Evolutionary conservation across 2,329 filamentous ascomycete genomes (phyloP).

Genomic region (Sporothrix euskadiensis): DNA sequence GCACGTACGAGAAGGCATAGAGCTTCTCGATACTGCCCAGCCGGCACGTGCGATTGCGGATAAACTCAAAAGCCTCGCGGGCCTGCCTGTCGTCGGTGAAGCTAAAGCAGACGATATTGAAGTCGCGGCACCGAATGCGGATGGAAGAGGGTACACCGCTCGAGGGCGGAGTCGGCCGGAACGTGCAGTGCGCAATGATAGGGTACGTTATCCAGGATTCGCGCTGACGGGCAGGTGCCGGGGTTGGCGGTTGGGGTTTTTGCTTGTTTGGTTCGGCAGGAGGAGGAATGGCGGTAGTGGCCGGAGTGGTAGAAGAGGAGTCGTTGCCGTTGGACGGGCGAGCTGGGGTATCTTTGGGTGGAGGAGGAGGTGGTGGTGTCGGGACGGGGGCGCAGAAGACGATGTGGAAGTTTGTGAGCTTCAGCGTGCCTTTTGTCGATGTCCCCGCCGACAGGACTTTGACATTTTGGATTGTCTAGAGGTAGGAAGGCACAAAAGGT

Average conservation of each 20-base stretch:
- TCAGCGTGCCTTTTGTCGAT: constrained; percentile 57
- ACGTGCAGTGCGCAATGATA: constrained; percentile 78
- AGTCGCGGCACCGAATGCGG: constrained; percentile 86
- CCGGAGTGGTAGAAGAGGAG: neutral
- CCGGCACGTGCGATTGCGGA: constrained; percentile 77
- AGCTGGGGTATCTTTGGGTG: neutral
- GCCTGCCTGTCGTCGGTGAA: constrained; percentile 74
- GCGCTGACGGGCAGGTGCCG: constrained; percentile 41
- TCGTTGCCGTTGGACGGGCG: constrained; percentile 36
- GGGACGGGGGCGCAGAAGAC: constrained; percentile 51
- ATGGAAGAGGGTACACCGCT: constrained; percentile 77
- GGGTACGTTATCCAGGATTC: constrained; percentile 95
- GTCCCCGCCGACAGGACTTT: constrained; percentile 62
- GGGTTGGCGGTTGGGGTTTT: constrained; percentile 31
- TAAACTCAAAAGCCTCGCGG: constrained; percentile 82
- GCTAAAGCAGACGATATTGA: constrained; percentile 89
- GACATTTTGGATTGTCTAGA: constrained; percentile 57
- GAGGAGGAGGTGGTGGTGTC: constrained; percentile 35
- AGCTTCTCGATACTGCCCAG: constrained; percentile 82
- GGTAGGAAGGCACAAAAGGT: neutral
- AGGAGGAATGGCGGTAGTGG: neutral
- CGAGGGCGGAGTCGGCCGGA: constrained; percentile 69
- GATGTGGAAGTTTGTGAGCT: constrained; percentile 64
- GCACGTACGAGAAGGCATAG: constrained; percentile 84
- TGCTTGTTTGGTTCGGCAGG: constrained; percentile 39